Evolutionary conservation across 2,329 filamentous ascomycete genomes (phyloP).

Genomic region (Calonectria pauciramosa): DNA sequence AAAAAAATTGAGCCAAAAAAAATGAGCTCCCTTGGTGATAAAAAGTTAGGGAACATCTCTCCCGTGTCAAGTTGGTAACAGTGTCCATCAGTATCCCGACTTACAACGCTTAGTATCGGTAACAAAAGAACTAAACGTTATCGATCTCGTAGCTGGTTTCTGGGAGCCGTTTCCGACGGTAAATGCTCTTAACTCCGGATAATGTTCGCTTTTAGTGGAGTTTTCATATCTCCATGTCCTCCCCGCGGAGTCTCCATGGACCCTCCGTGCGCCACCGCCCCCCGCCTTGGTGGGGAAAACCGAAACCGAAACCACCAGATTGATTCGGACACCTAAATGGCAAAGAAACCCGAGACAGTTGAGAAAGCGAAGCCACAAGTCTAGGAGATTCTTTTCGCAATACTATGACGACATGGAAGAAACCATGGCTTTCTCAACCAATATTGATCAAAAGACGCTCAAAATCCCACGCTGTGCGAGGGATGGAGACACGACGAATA

Average conservation of each 20-base stretch:
- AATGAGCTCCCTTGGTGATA: neutral
- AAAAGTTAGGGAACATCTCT: neutral
- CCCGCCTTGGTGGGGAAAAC: neutral
- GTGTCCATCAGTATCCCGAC: neutral
- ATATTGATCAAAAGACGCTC: no score
- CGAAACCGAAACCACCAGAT: neutral
- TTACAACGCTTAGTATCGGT: neutral
- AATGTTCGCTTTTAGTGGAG: neutral
- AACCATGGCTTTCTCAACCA: neutral
- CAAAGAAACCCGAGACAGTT: neutral
- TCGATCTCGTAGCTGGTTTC: neutral
- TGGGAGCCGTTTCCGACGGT: neutral
- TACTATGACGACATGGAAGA: neutral
- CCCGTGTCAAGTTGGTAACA: neutral
- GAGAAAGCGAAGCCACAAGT: neutral
- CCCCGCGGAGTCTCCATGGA: neutral
- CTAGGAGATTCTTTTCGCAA: rapidly evolving
- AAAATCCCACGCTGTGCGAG: no score
- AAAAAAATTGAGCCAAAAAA: no score
- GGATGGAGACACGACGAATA: no score
- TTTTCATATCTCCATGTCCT: neutral
- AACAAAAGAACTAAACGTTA: neutral
- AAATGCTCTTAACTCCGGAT: neutral
- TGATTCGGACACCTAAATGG: neutral
- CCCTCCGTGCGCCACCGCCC: neutral